These are phyloP conservation scores for Astrephomene gubernaculifera DNA, from an alignment of 139 green algal species.

Conservation along the genomic window DNA sequence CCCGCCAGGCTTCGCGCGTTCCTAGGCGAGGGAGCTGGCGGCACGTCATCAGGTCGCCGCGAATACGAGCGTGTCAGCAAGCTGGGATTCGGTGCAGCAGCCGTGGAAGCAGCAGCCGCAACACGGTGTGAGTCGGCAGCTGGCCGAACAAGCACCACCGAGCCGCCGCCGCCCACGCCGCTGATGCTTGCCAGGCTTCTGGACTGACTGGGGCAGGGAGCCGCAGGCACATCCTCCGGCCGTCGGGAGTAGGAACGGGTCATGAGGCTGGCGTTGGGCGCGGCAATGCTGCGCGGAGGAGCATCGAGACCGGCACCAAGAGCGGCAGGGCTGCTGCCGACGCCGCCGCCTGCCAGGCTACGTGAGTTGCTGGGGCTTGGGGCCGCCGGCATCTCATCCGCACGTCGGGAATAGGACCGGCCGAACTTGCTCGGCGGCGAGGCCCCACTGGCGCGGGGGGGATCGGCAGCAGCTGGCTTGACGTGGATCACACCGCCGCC, in stretches of 20 bases:
- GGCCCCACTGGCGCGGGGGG: too few species aligned
- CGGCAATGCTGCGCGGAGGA: background rate
- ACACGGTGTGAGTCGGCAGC: background rate
- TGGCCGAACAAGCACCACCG: background rate
- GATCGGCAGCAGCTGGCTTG: too few species aligned
- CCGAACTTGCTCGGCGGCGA: too few species aligned
- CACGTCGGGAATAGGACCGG: background rate
- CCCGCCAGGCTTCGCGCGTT: background rate
- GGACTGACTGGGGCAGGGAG: background rate
- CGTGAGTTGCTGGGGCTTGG: background rate
- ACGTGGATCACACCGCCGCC: too few species aligned
- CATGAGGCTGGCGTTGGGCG: background rate
- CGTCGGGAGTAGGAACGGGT: background rate
- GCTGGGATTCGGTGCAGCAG: background rate
- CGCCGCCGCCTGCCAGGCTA: background rate
- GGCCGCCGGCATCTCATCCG: background rate
- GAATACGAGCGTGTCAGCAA: background rate
- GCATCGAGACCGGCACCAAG: background rate
- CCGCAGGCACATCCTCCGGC: conserved; percentile 5
- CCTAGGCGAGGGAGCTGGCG: too few species aligned
- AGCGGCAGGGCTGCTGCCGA: background rate
- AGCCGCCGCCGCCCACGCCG: background rate
- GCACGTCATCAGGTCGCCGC: background rate
- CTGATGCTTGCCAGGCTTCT: background rate
- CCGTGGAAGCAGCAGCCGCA: too few species aligned